Evolutionary conservation across 441 rosid genomes (phyloP), one percentile per base, ranked within the genome.

Genomic region (Caryocar brasiliense): DNA sequence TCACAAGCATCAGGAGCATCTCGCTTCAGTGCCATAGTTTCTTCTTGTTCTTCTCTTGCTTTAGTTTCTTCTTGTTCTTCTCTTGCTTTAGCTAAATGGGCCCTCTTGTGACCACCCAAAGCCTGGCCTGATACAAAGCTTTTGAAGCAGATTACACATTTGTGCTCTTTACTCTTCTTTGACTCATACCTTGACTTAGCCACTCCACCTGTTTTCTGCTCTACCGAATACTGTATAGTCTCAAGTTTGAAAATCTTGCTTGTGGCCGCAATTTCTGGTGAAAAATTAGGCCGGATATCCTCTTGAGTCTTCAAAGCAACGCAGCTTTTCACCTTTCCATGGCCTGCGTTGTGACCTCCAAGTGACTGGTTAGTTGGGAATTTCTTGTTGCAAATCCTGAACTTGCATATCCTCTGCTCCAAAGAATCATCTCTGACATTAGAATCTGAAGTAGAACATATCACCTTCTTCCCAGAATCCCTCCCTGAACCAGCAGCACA

Each of bases 321-420:
- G 15, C 32, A 54, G 48, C 47, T 38, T 47, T 34, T 75, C 6
- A 37, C 50, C 30, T 51, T 26, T 49, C 77, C 54, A 47, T 84
- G 87, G 40, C 45, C 38, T 41, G 79, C 77, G 56, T 77, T 76
- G 66, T 85, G 91, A 42, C 91, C 88, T 28, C 86, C 89, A 56
- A 79, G 78, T 12, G 92, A 82, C 66, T 75, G 83, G 40, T 71
- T 37, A 36, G 76, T 66, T 28, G 44, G 47, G 69, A 81, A 75
- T 20, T 37, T 58, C 62, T 66, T 79, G 61, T 55, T 65, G 70
- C 86, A 87, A 64, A 67, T 40, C 65, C 48, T 67, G 56, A 89
- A 74, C 48, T 45, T 61, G 65, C 62, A 77, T 51, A 55, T 49
- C 12, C 26, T 32, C 42, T 51, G 60, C 56, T 57, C 60, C 54